Percentiles rank a stretch among this genome's conserved stretches.
Conservation (phyloP, 2,329 filamentous ascomycete species). For the Stylonectria norvegica region DNA sequence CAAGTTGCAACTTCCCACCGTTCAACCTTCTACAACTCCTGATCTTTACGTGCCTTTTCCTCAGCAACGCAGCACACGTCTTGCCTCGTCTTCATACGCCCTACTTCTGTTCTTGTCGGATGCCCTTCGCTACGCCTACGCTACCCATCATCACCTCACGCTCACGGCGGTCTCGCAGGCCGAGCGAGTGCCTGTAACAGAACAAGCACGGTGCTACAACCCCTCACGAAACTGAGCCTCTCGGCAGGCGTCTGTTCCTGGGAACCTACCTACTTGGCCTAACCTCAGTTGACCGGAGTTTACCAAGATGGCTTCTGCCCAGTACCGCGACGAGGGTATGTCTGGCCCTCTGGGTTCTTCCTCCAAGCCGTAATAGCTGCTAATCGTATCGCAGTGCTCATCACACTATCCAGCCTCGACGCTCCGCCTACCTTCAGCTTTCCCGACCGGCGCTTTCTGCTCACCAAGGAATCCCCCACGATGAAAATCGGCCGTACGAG, state of each 20-base stretch:
- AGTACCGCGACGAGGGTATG: constrained; percentile 27
- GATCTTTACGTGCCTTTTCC: background rate
- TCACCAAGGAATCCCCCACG: constrained; percentile 29
- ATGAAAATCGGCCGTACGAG: constrained; percentile 44
- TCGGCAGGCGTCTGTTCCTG: too few relatives aligned
- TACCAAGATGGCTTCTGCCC: constrained; percentile 20
- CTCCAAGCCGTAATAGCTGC: too few relatives aligned
- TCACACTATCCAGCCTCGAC: constrained; percentile 28
- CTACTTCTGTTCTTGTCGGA: too few relatives aligned
- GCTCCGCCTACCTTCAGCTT: constrained; percentile 18
- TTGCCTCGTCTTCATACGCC: background rate
- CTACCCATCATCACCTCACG: constrained; percentile 3
- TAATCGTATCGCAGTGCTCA: constrained; percentile 28
- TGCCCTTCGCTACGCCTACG: background rate
- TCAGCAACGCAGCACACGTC: background rate
- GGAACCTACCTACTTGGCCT: background rate
- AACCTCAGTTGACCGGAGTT: background rate
- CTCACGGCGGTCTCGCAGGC: constrained; percentile 17
- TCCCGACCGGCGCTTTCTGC: constrained; percentile 28
- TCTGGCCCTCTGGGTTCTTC: background rate
- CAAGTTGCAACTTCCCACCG: constrained; percentile 5
- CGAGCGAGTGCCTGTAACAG: constrained; percentile 16
- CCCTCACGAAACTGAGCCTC: constrained; percentile 12
- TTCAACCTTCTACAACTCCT: constrained; percentile 4
- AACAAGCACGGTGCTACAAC: constrained; percentile 9